phyloP scores from a whole-genome alignment of 495 filamentous ascomycete genomes.

The Penicillium diatomitis region DNA sequence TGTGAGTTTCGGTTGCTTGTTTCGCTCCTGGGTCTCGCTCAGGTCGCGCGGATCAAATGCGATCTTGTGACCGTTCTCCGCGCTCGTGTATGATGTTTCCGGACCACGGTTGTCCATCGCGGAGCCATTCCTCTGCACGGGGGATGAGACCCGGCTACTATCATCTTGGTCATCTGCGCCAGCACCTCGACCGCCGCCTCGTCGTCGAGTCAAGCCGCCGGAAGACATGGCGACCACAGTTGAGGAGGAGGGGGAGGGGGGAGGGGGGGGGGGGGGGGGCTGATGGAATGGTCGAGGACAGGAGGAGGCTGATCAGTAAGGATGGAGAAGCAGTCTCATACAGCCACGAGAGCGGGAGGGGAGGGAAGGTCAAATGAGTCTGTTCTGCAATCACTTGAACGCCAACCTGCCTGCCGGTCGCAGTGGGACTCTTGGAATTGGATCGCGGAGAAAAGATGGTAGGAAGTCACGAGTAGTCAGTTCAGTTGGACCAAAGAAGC shows the following conservation, averaged over 20 bases:
- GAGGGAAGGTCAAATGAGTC: slow-evolving; percentile 2
- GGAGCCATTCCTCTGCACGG: slow-evolving; percentile 48
- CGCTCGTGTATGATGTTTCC: slow-evolving; percentile 85
- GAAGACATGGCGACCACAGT: slow-evolving; percentile 47
- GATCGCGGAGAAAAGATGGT: slow-evolving; percentile 9
- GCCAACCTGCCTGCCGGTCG: slow-evolving; percentile 24
- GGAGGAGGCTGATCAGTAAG: too few species aligned
- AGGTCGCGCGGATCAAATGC: slow-evolving; percentile 96
- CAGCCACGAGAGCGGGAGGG: slow-evolving; percentile 5
- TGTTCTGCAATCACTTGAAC: slow-evolving; percentile 3
- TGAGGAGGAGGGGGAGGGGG: slow-evolving; percentile 11
- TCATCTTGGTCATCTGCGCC: slow-evolving; percentile 49
- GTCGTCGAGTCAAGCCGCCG: slow-evolving; percentile 65
- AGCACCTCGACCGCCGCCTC: slow-evolving; percentile 58
- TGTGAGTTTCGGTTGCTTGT: slow-evolving; percentile 95
- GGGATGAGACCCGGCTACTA: slow-evolving; percentile 57
- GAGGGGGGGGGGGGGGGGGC: slow-evolving; percentile 4
- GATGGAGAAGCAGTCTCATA: too few species aligned
- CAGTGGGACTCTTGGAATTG: slow-evolving; percentile 13
- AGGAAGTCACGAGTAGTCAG: slow-evolving; percentile 19
- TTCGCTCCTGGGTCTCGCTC: slow-evolving; percentile 91
- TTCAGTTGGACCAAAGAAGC: slow-evolving; percentile 13
- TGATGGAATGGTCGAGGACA: neutral
- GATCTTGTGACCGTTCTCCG: slow-evolving; percentile 97
- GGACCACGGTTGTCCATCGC: slow-evolving; percentile 57